Percentiles rank a stretch among this genome's conserved stretches.
Evolutionary conservation across 768 basidiomycete genomes (phyloP).

Genomic region (Lactarius sanguifluus): DNA sequence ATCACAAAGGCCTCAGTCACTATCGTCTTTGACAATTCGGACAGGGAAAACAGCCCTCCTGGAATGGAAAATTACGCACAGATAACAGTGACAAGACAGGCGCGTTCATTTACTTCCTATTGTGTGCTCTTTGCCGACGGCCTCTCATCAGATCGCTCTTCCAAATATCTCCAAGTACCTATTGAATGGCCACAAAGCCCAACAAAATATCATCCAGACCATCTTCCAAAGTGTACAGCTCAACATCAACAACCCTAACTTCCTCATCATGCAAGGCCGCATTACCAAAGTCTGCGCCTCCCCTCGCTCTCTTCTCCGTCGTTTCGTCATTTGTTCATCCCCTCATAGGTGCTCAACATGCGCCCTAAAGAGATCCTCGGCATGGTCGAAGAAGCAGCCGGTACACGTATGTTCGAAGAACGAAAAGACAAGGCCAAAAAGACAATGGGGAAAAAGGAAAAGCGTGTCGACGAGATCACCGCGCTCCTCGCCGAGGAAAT

Average conservation of each 20-base stretch:
- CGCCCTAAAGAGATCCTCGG: conserved; percentile 95
- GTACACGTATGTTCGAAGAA: conserved; percentile 99
- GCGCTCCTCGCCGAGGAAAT: conserved; percentile 85
- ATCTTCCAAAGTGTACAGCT: conserved; percentile 96
- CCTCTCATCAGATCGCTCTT: conserved; percentile 68
- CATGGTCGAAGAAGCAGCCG: conserved; percentile 98
- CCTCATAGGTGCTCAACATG: conserved; percentile 85
- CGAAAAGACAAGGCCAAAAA: conserved; percentile 95
- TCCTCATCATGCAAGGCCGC: conserved; percentile 99
- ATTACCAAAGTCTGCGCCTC: conserved; percentile 82
- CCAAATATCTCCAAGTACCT: conserved; percentile 95
- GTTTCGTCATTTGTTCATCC: neutral
- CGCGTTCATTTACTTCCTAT: conserved; percentile 36
- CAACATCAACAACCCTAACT: conserved; percentile 99
- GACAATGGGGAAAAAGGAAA: conserved; percentile 97
- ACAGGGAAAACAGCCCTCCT: conserved; percentile 76
- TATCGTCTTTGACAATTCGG: conserved; percentile 98
- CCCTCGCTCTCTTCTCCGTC: neutral
- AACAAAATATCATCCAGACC: conserved; percentile 80
- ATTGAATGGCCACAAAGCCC: conserved; percentile 91
- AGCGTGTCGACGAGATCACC: conserved; percentile 87
- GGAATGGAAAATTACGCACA: conserved; percentile 79
- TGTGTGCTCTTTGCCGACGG: neutral
- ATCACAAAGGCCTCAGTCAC: conserved; percentile 97
- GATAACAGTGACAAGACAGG: conserved; percentile 96